Evolutionary conservation across 108 stramenopile genomes (phyloP).

Genomic region (Pseudonitzschia multiseries): DNA sequence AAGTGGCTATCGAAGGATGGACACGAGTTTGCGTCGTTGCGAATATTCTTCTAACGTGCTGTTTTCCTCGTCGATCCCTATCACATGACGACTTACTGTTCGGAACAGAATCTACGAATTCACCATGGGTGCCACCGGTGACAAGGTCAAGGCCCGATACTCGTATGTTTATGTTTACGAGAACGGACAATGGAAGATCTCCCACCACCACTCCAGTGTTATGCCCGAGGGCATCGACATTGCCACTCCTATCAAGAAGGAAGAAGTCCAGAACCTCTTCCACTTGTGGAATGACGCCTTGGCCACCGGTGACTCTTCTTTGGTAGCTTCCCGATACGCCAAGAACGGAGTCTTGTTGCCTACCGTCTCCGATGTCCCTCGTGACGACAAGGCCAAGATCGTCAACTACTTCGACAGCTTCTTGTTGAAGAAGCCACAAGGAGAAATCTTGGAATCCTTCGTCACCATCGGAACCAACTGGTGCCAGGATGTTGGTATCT

Average conservation of each 20-base stretch:
- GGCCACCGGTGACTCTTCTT: slow-evolving; percentile 45
- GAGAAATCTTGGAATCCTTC: slow-evolving; percentile 30
- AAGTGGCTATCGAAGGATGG: too few relatives aligned
- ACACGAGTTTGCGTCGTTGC: too few relatives aligned
- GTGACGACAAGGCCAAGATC: slow-evolving; percentile 34
- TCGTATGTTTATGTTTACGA: slow-evolving; percentile 59
- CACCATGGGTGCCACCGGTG: slow-evolving; percentile 53
- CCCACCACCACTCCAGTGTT: slow-evolving; percentile 57
- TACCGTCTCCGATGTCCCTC: slow-evolving; percentile 40
- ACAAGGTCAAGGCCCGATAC: slow-evolving; percentile 63
- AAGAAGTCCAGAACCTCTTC: slow-evolving; percentile 20
- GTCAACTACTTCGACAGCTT: slow-evolving; percentile 43
- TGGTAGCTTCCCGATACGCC: slow-evolving; percentile 46
- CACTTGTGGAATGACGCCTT: slow-evolving; percentile 57
- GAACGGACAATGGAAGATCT: slow-evolving; percentile 51
- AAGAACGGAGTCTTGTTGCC: slow-evolving; percentile 47
- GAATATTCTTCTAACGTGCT: too few relatives aligned
- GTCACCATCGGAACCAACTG: slow-evolving; percentile 44
- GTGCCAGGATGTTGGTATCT: slow-evolving; percentile 43
- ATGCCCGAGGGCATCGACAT: slow-evolving; percentile 51
- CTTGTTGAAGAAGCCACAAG: slow-evolving; percentile 41
- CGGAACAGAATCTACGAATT: slow-evolving; percentile 59
- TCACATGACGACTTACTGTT: too few relatives aligned
- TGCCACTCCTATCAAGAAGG: slow-evolving; percentile 24
- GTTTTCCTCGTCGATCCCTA: too few relatives aligned